Base-by-base conservation (phyloP, 2,329 filamentous ascomycete genomes). In the Neonectria ditissima region DNA sequence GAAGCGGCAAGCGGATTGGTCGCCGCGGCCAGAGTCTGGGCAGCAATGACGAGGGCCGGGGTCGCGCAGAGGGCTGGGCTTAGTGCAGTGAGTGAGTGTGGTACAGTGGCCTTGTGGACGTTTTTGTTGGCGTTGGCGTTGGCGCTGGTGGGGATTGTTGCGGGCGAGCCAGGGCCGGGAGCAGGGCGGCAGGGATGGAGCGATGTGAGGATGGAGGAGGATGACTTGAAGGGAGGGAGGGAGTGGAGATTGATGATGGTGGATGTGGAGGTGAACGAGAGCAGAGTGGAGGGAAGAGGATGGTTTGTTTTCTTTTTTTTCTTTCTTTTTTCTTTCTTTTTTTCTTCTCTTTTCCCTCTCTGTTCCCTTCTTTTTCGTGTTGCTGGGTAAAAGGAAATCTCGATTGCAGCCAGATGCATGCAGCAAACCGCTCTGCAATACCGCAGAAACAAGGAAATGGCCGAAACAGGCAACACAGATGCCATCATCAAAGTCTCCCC, bases 81-180 rank as follows among this genome's bases (percentile, higher is more conserved):
- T 50, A 51, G 55, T 48, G 52, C n/a, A n/a, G n/a, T n/a, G n/a
- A n/a, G n/a, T n/a, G n/a, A n/a, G n/a, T 13, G 34, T 16, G 34
- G 30, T 26, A n/a, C 37, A 41, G n/a, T 41, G 34, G 34, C 34
- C 34, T 37, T 37, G 48, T 41, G 30, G 59, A 69, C 59, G 62
- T 65, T 68, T 66, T 67, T 34, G 69, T 65, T 70, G 67, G 67
- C 57, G 37, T 41, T 41, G 37, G 37, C 37, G 37, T 9, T n/a
- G 37, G n/a, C 10, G 10, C 20, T 18, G 64, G 68, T 65, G 63
- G 68, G 53, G 69, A 66, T 60, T 50, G 60, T 51, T 51, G 54
- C 20, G 54, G 41, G 52, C 37, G 34, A 41, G 51, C 51, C 22
- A 55, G 52, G 52, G 52, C 18, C 13, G 48, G 53, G 59, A 60